Evolutionary conservation across 257 asterid species (phyloP), one percentile per base, ranked within the genome.

Genomic region (Jasminum sambac): DNA sequence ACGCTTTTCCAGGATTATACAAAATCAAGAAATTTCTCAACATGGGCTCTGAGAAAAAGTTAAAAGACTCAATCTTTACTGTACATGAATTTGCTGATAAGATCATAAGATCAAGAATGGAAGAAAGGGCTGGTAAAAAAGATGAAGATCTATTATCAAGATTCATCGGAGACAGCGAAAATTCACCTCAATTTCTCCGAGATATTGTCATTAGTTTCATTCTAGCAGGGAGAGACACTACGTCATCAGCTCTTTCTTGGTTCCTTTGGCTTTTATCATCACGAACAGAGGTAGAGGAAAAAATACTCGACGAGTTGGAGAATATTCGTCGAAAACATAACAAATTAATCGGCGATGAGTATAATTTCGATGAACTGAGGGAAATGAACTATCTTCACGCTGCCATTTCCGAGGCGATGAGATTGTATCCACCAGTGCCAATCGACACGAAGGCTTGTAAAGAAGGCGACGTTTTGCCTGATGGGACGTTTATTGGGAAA

Each of bases 311-410:
- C 13, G 97, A 94, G 46, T 21, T 91, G 0, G 62, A 78, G 23
- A 36, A 19, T 0, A 75, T 85, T 67, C 87, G 95, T 0, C 30
- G 4, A 0, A 26, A 14, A 14, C 70, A 50, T 36, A 52, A 61
- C 11, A 86, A 87, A 76, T 25, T 4, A 1, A 73, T 72, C 0
- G 88, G 94, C 0, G 90, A 82, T 0, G 55, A 57, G 0, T 88
- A 80, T 61, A 79, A 21, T 62, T 86, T 88, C 46, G 93, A 91
- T 10, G 96, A 89, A 70, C 77, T 94, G 2, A 82, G 93, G 0
- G 87, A 84, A 74, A 89, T 94, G 99, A 90, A 94, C 44, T 94
- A 94, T 74, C 96, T 94, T 4, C 96, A 94, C 5, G 95, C 96
- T 7, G 76, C 96, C 13, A 83, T 94, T 36, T 84, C 96, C 13